Evolutionary conservation across 2,329 filamentous ascomycete genomes (phyloP).

Genomic region (Bipolaris gigantea): DNA sequence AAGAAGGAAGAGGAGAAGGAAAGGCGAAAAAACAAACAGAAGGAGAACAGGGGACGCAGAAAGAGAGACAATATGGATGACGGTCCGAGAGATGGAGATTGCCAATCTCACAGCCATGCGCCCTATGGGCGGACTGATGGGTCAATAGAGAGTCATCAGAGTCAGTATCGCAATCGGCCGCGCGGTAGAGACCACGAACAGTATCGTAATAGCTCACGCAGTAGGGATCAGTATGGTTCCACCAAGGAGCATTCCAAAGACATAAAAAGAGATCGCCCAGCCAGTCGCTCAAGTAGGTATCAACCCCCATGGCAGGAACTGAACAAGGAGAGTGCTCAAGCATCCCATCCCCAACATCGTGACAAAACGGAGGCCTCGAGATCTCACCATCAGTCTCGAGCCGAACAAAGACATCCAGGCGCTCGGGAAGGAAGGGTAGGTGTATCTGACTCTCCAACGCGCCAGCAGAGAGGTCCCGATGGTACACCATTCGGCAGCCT

Average conservation of each 20-base stretch:
- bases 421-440: neutral
- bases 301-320: slow-evolving; percentile 2
- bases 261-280: neutral
- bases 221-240: neutral
- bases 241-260: neutral
- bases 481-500: slow-evolving; percentile 20
- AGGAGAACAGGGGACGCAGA: neutral
- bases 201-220: neutral
- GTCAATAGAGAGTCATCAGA: neutral
- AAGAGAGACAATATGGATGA: neutral
- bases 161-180: neutral
- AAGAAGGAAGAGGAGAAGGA: slow-evolving; percentile 14
- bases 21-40: slow-evolving; percentile 2
- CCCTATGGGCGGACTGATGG: neutral
- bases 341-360: neutral
- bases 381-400: neutral
- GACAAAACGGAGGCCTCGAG: neutral
- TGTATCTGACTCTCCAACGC: neutral
- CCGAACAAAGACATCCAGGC: neutral
- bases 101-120: neutral
- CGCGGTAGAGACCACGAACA: neutral
- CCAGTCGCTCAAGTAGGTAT: neutral
- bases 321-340: neutral
- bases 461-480: slow-evolving; percentile 15
- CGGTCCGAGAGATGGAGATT: neutral